Conservation (phyloP, 1,284 basidiomycete species). For the Cutaneotrichosporon sp. region DNA sequence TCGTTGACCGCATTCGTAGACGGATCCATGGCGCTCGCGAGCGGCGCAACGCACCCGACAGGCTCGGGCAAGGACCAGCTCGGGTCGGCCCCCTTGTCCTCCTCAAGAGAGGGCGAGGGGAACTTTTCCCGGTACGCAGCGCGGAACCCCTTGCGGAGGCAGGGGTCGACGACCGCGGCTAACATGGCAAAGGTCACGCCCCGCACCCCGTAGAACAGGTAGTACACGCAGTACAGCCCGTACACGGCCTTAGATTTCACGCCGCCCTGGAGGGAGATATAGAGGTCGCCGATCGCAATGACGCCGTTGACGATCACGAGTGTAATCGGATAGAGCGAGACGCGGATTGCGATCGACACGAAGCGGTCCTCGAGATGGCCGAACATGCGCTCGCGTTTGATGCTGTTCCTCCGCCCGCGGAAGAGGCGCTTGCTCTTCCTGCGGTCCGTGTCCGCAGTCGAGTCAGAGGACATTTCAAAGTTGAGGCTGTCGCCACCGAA, state of each 20-base stretch:
- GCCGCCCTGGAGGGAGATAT: constrained; percentile 19
- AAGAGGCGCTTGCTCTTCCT: background rate
- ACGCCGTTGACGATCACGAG: constrained; percentile 32
- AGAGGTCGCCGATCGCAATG: constrained; percentile 29
- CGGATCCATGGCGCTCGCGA: background rate
- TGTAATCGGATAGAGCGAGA: constrained; percentile 31
- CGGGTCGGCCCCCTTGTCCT: background rate
- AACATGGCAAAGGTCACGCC: constrained; percentile 22
- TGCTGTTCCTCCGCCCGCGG: constrained; percentile 8
- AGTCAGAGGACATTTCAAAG: constrained; percentile 21
- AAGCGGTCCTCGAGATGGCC: constrained; percentile 27
- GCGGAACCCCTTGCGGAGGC: constrained; percentile 15
- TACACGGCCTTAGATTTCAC: constrained; percentile 13
- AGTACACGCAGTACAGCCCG: constrained; percentile 26
- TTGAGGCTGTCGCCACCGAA: constrained; percentile 28
- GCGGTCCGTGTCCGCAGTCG: constrained; percentile 26
- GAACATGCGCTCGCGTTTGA: constrained; percentile 14
- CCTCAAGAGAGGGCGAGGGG: background rate
- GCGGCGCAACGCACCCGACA: background rate
- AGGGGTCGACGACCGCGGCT: constrained; percentile 23
- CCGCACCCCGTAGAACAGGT: constrained; percentile 25
- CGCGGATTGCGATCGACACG: constrained; percentile 27
- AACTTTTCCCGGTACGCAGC: constrained; percentile 14
- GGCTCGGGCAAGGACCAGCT: constrained; percentile 1
- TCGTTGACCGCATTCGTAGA: background rate